Percentiles rank a stretch among this genome's conserved stretches.
Evolutionary conservation across 768 basidiomycete genomes (phyloP).

Genomic region (Sporobolomyces roseus): DNA sequence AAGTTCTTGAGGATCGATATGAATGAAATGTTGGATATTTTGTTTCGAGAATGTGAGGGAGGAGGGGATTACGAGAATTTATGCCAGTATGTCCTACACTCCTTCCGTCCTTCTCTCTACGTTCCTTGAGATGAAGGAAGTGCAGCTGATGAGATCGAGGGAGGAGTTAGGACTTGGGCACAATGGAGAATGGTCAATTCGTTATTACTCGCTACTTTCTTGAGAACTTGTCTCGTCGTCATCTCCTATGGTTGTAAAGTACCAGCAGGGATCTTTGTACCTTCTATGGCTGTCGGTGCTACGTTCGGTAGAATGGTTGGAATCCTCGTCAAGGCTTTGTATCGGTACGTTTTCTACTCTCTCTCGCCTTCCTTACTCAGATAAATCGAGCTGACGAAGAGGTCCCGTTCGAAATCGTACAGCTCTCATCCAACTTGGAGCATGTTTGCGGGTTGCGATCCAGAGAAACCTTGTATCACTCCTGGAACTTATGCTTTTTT

Average conservation of each 20-base stretch:
- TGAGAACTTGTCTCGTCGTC: conserved; percentile 79
- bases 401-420: not conserved
- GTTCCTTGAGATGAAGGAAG: not conserved
- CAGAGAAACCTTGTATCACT: conserved; percentile 92
- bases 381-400: not conserved
- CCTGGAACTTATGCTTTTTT: conserved; percentile 97
- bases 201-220: conserved; percentile 80
- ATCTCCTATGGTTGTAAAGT: conserved; percentile 95
- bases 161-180: conserved; percentile 61
- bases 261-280: conserved; percentile 95
- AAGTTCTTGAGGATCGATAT: conserved; percentile 92
- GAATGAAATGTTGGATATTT: conserved; percentile 90
- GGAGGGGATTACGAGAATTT: conserved; percentile 84
- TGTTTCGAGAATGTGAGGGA: conserved; percentile 93
- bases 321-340: conserved; percentile 88
- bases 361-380: not conserved
- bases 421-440: conserved; percentile 79
- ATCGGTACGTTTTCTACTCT: conserved; percentile 56
- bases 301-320: conserved; percentile 96
- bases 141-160: not conserved
- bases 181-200: conserved; percentile 97
- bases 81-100: conserved; percentile 74
- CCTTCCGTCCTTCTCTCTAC: not conserved
- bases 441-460: conserved; percentile 83
- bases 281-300: conserved; percentile 97